These are phyloP conservation scores for Lachnellula cervina DNA, from an alignment of 2,329 filamentous ascomycete species.

Conservation along the genomic window DNA sequence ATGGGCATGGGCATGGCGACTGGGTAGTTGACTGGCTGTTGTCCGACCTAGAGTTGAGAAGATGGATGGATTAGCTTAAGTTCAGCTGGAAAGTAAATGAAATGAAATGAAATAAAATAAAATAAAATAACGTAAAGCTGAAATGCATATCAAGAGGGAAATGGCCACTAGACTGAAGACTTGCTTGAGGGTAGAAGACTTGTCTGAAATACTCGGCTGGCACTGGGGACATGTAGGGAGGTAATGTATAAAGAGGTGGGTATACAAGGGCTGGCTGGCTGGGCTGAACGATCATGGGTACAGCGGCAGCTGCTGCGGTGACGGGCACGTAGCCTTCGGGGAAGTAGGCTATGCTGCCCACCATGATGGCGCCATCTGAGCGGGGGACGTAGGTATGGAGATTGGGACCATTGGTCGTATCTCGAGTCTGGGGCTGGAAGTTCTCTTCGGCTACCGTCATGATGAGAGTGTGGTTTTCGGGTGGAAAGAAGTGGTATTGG, in stretches of 20 bases:
- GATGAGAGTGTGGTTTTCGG: constrained; percentile 29
- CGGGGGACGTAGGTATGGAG: constrained; percentile 51
- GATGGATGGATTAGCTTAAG: too few species aligned
- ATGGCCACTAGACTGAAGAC: neutral
- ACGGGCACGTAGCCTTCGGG: constrained; percentile 5
- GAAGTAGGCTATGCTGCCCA: constrained; percentile 19
- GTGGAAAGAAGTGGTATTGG: neutral
- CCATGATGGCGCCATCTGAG: constrained; percentile 22
- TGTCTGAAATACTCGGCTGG: neutral
- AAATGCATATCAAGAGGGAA: too few species aligned
- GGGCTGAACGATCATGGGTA: constrained; percentile 3
- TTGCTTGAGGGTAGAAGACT: constrained; percentile 1
- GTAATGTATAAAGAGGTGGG: neutral
- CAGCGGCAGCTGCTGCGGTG: neutral
- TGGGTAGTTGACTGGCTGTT: neutral
- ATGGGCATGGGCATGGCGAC: neutral
- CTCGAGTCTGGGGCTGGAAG: constrained; percentile 55
- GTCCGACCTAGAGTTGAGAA: neutral
- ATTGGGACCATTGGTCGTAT: constrained; percentile 52
- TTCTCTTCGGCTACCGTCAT: constrained; percentile 38
- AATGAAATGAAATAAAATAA: too few species aligned
- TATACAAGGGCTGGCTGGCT: neutral
- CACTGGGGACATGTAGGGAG: neutral
- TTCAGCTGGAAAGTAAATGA: too few species aligned
- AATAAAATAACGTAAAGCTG: too few species aligned